phyloP scores from a whole-genome alignment of 805 yeast species.

The Pichia eremophila region DNA sequence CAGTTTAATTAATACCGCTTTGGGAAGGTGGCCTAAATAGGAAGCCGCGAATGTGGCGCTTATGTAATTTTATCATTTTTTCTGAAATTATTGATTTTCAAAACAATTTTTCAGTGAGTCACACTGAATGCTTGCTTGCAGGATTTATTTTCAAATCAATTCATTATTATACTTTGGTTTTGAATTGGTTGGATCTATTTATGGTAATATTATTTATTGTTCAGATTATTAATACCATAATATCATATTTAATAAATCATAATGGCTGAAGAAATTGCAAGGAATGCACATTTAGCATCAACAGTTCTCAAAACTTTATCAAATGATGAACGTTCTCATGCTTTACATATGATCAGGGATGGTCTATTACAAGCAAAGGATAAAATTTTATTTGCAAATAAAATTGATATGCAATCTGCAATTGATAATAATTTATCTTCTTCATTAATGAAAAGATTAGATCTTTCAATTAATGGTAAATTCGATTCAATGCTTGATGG shows the following conservation, averaged over 20 bases:
- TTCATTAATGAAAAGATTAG: slow-evolving; percentile 75
- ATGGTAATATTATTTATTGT: too few species aligned
- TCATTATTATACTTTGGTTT: too few species aligned
- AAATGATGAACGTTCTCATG: slow-evolving; percentile 62
- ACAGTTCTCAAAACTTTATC: slow-evolving; percentile 70
- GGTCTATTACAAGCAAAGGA: slow-evolving; percentile 52
- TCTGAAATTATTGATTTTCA: neutral
- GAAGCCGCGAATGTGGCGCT: too few species aligned
- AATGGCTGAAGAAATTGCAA: slow-evolving; percentile 72
- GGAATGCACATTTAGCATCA: slow-evolving; percentile 73
- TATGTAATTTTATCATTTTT: neutral
- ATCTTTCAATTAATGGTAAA: slow-evolving; percentile 72
- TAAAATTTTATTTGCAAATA: slow-evolving; percentile 63
- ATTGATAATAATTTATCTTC: slow-evolving; percentile 48
- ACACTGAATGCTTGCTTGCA: too few species aligned
- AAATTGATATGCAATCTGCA: slow-evolving; percentile 66
- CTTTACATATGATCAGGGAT: slow-evolving; percentile 64
- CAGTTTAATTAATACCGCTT: too few species aligned
- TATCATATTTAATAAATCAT: too few species aligned
- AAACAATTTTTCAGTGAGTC: neutral
- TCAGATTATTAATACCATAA: too few species aligned
- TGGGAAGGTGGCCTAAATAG: too few species aligned
- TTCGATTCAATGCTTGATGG: slow-evolving; percentile 94
- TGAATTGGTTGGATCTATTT: too few species aligned
- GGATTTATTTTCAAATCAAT: too few species aligned